These are phyloP conservation scores for Piper longum DNA, from an alignment of 164 flowering plant species.

Conservation along the genomic window DNA sequence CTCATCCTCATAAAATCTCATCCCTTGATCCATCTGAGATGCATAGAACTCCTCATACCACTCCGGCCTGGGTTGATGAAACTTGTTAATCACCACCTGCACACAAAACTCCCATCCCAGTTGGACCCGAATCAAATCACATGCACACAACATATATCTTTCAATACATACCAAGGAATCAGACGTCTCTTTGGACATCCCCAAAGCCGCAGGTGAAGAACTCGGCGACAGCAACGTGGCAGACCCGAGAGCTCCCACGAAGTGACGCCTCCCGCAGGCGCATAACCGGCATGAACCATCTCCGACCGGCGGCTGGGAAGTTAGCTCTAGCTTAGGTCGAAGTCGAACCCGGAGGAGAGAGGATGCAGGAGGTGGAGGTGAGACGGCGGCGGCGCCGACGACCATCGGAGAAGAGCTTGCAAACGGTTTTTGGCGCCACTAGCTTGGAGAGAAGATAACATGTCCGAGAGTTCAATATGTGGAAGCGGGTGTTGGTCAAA, in stretches of 20 bases:
- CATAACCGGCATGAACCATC: background rate
- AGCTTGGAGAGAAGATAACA: too few relatives aligned
- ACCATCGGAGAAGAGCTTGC: too few relatives aligned
- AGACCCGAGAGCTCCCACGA: background rate
- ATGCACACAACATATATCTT: background rate
- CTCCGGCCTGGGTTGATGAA: conserved; percentile 60
- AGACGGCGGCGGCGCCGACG: too few relatives aligned
- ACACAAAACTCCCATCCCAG: background rate
- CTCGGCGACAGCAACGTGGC: background rate
- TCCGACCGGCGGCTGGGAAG: too few relatives aligned
- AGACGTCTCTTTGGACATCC: background rate
- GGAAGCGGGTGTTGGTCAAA: too few relatives aligned
- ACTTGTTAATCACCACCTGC: conserved; percentile 39
- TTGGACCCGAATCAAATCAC: background rate
- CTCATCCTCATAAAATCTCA: conserved; percentile 63
- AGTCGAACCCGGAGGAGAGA: too few relatives aligned
- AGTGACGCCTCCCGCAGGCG: conserved; percentile 1
- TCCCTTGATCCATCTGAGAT: conserved; percentile 22
- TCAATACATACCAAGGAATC: background rate
- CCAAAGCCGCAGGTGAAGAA: background rate
- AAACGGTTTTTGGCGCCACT: too few relatives aligned
- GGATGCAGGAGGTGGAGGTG: too few relatives aligned
- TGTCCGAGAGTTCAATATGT: too few relatives aligned
- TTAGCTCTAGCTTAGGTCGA: too few relatives aligned
- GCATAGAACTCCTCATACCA: conserved; percentile 85